Conservation (phyloP, 257 asterid genomes). For the Handroanthus guayacan region DNA sequence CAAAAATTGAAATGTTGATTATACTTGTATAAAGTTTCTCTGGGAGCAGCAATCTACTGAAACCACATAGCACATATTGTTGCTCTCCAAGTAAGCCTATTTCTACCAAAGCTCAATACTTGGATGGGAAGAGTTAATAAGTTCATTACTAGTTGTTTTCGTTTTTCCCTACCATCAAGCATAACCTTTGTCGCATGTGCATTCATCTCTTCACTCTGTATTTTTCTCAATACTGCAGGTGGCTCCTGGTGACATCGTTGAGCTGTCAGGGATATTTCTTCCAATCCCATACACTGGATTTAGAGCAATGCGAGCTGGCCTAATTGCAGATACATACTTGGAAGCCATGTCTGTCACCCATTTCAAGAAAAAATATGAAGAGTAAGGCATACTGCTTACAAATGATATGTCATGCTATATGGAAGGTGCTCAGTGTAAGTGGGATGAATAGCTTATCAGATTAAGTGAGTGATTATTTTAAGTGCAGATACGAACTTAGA, state of each 20-base stretch:
- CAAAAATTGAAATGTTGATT: conserved; percentile 5
- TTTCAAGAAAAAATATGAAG: conserved; percentile 97
- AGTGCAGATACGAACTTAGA: conserved; percentile 63
- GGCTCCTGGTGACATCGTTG: conserved; percentile 94
- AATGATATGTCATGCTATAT: too few relatives aligned
- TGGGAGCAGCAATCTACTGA: background rate
- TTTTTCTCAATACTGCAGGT: conserved; percentile 60
- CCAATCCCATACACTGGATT: conserved; percentile 96
- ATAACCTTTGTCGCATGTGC: conserved; percentile 27
- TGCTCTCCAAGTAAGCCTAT: background rate
- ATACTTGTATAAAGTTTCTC: background rate
- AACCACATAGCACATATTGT: background rate
- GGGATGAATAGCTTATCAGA: conserved; percentile 4
- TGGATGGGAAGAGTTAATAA: background rate
- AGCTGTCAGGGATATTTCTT: conserved; percentile 93
- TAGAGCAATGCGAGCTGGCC: conserved; percentile 99
- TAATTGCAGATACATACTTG: conserved; percentile 97
- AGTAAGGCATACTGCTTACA: conserved; percentile 54
- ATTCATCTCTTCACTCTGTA: conserved; percentile 1
- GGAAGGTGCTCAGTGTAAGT: background rate
- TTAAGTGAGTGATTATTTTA: conserved; percentile 15
- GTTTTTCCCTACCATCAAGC: conserved; percentile 6
- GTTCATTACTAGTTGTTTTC: background rate
- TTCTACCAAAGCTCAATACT: background rate
- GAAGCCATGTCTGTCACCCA: conserved; percentile 93